Base-by-base conservation (phyloP, 306 rosid genomes). In the Hippophae gyantsensis region DNA sequence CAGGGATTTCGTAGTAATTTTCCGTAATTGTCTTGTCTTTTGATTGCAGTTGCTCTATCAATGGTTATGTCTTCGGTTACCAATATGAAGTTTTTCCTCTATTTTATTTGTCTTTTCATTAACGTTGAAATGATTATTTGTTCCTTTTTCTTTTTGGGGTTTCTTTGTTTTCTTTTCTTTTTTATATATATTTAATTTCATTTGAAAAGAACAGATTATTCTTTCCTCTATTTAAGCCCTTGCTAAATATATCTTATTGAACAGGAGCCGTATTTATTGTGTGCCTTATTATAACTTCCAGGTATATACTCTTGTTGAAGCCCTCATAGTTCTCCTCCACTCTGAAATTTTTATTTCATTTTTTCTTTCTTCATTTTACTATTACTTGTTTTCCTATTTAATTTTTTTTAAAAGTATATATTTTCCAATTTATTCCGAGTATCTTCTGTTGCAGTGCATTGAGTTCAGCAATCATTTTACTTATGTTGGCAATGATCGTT, bases 191-290 rank as follows among this genome's bases (percentile, higher is more conserved):
- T 18, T 18, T 32, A 32, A 2, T 32, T 32, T 32, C 38, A 32
- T 32, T 32, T 32, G 38, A 32, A 32, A 32, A 2, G 38, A 32
- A 32, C 38, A 32, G 38, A 32, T 32, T 32, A 32, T 32, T 32
- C 38, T 1, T 32, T 32, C 5, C 38, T 32, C 38, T 51, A 10
- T 44, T 26, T 27, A 27, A 43, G 40, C 10, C 13, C 7, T 49
- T 8, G 57, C 56, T 51, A 56, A 74, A 58, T 63, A 44, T 69
- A 70, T 65, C 48, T 18, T 66, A 40, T 49, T 71, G 50, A 65
- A 52, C 96, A 92, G 98, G 89, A 74, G 89, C 96, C 52, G 81
- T 92, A 77, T 92, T 92, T 72, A 69, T 87, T 67, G 96, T 87
- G 66, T 92, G 95, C 74, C 74, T 81, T 70, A 74, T 85, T 64